A percentile compares a stretch with the other conserved stretches of the same genome.
phyloP scores from a whole-genome alignment of 2,329 filamentous ascomycete species.

The Phaeosphaeriaceae sp. region DNA sequence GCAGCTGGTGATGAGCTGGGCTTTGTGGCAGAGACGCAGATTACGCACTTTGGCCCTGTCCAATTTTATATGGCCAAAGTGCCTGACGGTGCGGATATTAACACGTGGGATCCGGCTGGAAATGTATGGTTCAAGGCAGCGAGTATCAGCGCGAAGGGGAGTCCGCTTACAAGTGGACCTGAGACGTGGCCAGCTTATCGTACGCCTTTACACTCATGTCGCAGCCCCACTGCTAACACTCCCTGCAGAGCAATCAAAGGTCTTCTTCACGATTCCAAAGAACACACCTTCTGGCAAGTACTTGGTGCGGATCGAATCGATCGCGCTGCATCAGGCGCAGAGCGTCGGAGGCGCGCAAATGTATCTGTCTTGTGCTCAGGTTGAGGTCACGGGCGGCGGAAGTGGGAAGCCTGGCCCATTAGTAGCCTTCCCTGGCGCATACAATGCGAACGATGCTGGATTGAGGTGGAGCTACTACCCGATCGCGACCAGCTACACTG shows the following conservation, averaged over 20 bases:
- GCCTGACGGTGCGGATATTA: constrained; percentile 31
- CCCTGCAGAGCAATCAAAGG: constrained; percentile 21
- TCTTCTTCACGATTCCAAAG: constrained; percentile 47
- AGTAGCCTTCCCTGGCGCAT: constrained; percentile 53
- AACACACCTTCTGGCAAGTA: constrained; percentile 53
- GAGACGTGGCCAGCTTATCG: constrained; percentile 39
- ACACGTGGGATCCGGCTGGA: constrained; percentile 35
- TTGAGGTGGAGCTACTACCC: constrained; percentile 42
- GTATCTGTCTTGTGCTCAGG: constrained; percentile 55
- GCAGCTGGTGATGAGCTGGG: constrained; percentile 55
- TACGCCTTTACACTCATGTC: constrained; percentile 8
- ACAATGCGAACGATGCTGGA: constrained; percentile 38
- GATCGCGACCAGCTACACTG: constrained; percentile 34
- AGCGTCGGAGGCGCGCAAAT: constrained; percentile 49
- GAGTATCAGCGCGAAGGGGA: constrained; percentile 29
- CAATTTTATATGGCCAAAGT: constrained; percentile 64
- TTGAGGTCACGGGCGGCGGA: constrained; percentile 50
- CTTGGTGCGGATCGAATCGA: constrained; percentile 55
- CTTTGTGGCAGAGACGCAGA: constrained; percentile 53
- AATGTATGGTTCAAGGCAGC: constrained; percentile 44
- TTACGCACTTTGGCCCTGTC: constrained; percentile 62
- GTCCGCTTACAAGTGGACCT: constrained; percentile 29
- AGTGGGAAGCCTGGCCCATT: constrained; percentile 46
- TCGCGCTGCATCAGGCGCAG: constrained; percentile 52
- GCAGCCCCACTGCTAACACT: background rate